A percentile compares a stretch with the other conserved stretches of the same genome.
These are phyloP conservation scores for Cytospora chrysosperma DNA, from an alignment of 2,329 filamentous ascomycete species.

Conservation along the genomic window DNA sequence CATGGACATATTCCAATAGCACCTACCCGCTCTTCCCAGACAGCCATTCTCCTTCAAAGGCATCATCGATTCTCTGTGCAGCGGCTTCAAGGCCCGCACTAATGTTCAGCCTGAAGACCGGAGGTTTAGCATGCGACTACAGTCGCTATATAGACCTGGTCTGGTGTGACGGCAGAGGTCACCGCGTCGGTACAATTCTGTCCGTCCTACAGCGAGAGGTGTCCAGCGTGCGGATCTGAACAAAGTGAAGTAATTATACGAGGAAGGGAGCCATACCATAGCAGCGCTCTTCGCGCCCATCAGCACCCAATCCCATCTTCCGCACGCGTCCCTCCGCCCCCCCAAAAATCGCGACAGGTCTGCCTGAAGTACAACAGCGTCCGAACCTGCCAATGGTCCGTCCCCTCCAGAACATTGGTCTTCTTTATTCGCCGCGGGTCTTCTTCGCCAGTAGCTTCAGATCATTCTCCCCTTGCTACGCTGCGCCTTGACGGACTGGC, in stretches of 20 bases:
- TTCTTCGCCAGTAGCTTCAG: background rate
- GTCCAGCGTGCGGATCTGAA: too few relatives aligned
- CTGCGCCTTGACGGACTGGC: conserved; percentile 8
- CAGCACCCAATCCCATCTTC: background rate
- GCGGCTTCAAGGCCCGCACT: conserved; percentile 1
- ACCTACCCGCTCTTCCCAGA: background rate
- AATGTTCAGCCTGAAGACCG: background rate
- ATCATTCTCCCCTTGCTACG: background rate
- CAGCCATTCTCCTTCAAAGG: conserved; percentile 1
- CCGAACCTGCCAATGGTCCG: background rate
- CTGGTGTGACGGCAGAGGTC: too few relatives aligned
- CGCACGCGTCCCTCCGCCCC: conserved; percentile 2
- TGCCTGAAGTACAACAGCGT: conserved; percentile 5
- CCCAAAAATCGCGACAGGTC: conserved; percentile 5
- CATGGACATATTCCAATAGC: conserved; percentile 7
- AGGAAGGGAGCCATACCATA: background rate
- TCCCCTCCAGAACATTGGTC: background rate
- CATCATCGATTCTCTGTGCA: background rate
- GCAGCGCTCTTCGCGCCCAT: background rate
- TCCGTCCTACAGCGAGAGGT: background rate
- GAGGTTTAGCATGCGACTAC: background rate
- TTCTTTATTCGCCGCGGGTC: background rate
- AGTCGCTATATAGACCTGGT: too few relatives aligned
- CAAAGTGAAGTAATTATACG: too few relatives aligned
- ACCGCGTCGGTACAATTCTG: too few relatives aligned